Conservation (phyloP, 352 stramenopile genomes). For the Blastocystis sp. region DNA sequence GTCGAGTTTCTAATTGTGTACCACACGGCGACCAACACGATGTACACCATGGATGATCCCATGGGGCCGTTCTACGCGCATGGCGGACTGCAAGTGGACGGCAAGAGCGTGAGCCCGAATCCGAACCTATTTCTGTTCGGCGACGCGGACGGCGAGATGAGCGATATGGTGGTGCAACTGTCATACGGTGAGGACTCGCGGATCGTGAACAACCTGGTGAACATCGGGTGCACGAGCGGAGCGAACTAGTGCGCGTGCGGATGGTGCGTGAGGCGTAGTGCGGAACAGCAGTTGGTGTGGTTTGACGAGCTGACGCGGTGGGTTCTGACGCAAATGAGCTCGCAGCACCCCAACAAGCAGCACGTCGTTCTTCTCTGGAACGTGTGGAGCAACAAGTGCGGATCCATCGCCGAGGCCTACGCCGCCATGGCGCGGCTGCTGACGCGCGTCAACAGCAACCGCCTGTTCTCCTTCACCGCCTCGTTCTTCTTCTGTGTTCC, state of each 20-base stretch:
- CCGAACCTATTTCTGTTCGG: no score
- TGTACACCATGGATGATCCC: background rate
- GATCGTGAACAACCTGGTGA: background rate
- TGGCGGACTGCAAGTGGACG: background rate
- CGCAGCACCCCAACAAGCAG: background rate
- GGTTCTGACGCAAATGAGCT: background rate
- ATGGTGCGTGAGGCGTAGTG: background rate
- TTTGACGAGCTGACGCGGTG: background rate
- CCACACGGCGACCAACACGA: background rate
- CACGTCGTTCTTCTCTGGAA: background rate
- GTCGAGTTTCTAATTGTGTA: slow-evolving; percentile 19
- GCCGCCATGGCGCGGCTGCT: background rate
- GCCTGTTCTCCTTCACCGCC: no score
- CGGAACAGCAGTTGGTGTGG: background rate
- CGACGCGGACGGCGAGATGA: background rate
- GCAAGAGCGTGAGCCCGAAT: background rate
- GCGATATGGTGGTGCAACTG: background rate
- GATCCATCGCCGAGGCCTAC: background rate
- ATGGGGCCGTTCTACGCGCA: background rate
- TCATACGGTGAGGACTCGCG: background rate
- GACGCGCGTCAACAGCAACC: no score
- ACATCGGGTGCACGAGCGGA: background rate
- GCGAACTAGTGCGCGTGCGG: background rate
- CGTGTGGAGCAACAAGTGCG: background rate
- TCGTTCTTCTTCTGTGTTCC: no score